Conservation (phyloP, 177 flowering plant species). For the Vitis hybrid region DNA sequence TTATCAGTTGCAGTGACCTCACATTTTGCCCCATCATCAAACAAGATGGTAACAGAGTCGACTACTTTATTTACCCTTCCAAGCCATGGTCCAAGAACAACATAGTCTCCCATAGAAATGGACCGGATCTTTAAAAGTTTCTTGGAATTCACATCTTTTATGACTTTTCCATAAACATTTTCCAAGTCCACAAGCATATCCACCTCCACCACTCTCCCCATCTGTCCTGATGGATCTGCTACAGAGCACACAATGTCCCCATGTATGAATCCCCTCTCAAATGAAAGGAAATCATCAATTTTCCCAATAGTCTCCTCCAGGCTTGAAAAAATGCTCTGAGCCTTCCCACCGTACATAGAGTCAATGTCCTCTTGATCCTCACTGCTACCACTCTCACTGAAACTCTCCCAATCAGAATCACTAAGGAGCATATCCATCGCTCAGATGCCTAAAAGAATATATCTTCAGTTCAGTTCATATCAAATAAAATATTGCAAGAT, state of each 20-base stretch:
- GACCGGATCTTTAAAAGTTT: conserved; percentile 58
- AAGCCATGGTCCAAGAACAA: conserved; percentile 76
- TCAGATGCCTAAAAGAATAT: conserved; percentile 17
- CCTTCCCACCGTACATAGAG: conserved; percentile 62
- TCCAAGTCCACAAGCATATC: conserved; percentile 74
- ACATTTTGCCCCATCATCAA: conserved; percentile 83
- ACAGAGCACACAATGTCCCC: conserved; percentile 74
- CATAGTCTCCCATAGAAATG: conserved; percentile 71
- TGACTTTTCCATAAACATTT: conserved; percentile 43
- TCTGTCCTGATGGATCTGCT: conserved; percentile 72
- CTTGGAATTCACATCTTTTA: conserved; percentile 56
- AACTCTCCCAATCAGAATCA: conserved; percentile 71
- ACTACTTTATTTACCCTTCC: conserved; percentile 72
- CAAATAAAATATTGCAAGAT: not conserved
- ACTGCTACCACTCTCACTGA: conserved; percentile 67
- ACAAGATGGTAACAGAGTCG: conserved; percentile 58
- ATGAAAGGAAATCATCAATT: conserved; percentile 87
- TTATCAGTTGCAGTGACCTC: conserved; percentile 45
- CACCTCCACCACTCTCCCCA: conserved; percentile 69
- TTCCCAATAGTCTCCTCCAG: conserved; percentile 80
- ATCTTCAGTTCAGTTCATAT: not conserved
- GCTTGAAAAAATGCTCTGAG: conserved; percentile 68
- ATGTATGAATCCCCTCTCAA: conserved; percentile 65
- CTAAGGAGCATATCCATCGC: conserved; percentile 49
- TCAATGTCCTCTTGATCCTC: conserved; percentile 71